phyloP scores from a whole-genome alignment of 192 early-diverging fungal genomes.

The Nowakowskiella sp. region DNA sequence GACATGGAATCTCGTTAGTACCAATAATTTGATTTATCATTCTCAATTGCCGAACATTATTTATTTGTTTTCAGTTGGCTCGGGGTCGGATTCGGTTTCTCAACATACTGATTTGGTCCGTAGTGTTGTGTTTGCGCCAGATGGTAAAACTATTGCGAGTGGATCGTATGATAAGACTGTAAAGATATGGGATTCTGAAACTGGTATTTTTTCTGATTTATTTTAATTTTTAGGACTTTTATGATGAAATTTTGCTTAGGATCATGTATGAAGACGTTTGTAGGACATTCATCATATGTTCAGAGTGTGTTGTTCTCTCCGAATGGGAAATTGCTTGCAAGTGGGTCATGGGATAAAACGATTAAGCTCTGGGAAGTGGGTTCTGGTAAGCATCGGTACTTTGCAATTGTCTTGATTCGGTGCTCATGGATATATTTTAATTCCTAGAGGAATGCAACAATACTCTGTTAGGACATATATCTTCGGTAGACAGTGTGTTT shows the following conservation, averaged over 20 bases:
- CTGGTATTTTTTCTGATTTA: too few relatives aligned
- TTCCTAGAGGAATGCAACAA: too few relatives aligned
- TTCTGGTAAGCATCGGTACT: too few relatives aligned
- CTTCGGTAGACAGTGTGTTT: too few relatives aligned
- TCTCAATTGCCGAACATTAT: neutral
- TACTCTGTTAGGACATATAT: too few relatives aligned
- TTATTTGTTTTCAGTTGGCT: too few relatives aligned
- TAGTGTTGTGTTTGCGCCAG: conserved; percentile 88
- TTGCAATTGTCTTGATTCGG: too few relatives aligned
- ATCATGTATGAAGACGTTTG: too few relatives aligned
- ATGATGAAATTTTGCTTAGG: too few relatives aligned
- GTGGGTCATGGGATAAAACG: conserved; percentile 95
- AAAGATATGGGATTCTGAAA: conserved; percentile 90
- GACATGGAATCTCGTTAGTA: too few relatives aligned
- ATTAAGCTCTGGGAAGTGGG: conserved; percentile 92
- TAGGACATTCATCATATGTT: conserved; percentile 89
- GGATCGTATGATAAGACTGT: conserved; percentile 96
- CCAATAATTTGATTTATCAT: conserved; percentile 6
- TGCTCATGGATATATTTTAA: too few relatives aligned
- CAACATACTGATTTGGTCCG: conserved; percentile 95
- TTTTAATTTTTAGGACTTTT: too few relatives aligned
- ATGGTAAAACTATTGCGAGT: conserved; percentile 79
- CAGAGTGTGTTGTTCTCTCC: conserved; percentile 93
- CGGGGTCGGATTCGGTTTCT: conserved; percentile 42
- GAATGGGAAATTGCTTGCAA: conserved; percentile 76